phyloP scores from a whole-genome alignment of 495 filamentous ascomycete species.

The Neurospora sp. region DNA sequence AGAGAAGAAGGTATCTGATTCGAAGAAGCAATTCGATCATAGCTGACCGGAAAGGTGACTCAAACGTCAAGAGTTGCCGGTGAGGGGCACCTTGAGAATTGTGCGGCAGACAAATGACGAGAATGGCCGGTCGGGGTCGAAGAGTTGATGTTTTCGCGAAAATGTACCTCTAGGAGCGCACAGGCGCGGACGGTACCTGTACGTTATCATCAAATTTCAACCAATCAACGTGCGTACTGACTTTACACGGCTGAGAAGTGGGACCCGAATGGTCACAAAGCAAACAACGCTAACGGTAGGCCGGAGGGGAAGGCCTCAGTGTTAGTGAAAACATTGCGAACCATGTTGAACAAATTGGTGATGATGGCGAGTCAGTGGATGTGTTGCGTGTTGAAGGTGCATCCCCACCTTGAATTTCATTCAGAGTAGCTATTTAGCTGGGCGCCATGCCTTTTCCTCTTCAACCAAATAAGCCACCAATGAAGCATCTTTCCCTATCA shows the following conservation, averaged over 20 bases:
- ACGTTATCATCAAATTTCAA: not conserved
- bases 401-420: not conserved
- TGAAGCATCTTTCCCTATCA: not conserved
- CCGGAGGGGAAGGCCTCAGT: no score
- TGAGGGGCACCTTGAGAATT: not conserved
- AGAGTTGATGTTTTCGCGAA: no score
- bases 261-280: no score
- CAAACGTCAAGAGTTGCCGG: not conserved
- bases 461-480: not conserved
- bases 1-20: not conserved
- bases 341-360: not conserved
- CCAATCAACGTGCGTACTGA: not conserved
- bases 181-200: not conserved
- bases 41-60: not conserved
- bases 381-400: not conserved
- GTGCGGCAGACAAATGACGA: not conserved
- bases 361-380: not conserved
- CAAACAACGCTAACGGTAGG: no score
- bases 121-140: not conserved
- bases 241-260: no score
- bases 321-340: not conserved
- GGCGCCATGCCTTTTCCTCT: not conserved
- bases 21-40: not conserved
- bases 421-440: not conserved
- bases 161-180: no score